Evolutionary conservation across 2,329 filamentous ascomycete genomes (phyloP), one percentile per base, ranked within the genome.

Genomic region (Venturia oleaginea): DNA sequence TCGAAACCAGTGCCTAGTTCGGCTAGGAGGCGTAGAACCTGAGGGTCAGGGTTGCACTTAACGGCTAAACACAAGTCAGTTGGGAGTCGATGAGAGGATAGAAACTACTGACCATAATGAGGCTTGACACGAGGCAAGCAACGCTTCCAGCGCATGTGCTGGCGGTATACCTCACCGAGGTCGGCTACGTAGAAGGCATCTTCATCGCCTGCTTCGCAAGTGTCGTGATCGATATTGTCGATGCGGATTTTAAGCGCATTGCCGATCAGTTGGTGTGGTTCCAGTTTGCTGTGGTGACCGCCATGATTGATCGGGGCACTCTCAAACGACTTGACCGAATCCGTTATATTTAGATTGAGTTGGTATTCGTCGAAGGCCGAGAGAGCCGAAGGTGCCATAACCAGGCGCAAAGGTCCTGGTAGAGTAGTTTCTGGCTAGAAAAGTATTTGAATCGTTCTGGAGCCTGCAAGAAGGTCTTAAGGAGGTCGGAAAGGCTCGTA

Each of bases 101-200:
- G 30, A 15, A 11, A 32, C 60, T 24, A 77, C 86, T 77, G 79
- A 92, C 91, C 91, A 80, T 97, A 99, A 74, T 97, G 97, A 51
- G 94, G 94, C 80, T 92, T 94, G 77, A 99, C 90, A 71, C 93
- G 89, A 70, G 87, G 86, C 73, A 99, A 81, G 75, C 95, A 93
- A 82, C 88, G 85, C 86, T 97, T 97, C 94, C 94, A 99, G 78
- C 93, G 90, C 76, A 97, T 81, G 74, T 97, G 93, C 85, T 99
- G 94, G 79, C 94, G 91, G 80, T 99, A 99, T 75, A 99, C 90
- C 81, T 97, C 92, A 78, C 94, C 94, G 73, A 99, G 86, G 80
- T 99, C 94, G 72, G 92, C 93, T 71, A 99, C 92, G 79, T 96
- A 99, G 80, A 99, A 99, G 66, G 94, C 89, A 79, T 97, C 94